Percentiles rank a stretch among this genome's conserved stretches.
Conservation (phyloP, 2,329 filamentous ascomycete genomes). For the Exophiala sp. region DNA sequence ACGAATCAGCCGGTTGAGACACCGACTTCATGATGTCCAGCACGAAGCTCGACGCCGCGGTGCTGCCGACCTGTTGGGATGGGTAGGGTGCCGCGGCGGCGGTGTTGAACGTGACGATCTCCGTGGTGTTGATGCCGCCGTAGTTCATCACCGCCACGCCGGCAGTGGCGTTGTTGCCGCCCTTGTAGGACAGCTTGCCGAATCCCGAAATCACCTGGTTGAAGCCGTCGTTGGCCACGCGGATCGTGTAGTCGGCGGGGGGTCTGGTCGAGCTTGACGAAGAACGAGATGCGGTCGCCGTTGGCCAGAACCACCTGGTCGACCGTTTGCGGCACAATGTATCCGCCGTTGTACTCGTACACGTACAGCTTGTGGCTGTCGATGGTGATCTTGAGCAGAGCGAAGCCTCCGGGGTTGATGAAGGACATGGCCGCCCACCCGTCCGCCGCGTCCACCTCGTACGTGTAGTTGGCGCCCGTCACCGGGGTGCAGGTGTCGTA, state of each 20-base stretch:
- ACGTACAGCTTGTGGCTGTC: constrained; percentile 43
- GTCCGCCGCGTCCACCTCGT: constrained; percentile 33
- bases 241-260: constrained; percentile 40
- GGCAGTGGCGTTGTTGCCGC: constrained; percentile 20
- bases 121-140: constrained; percentile 40
- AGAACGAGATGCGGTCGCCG: constrained; percentile 39
- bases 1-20: constrained; percentile 37
- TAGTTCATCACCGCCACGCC: constrained; percentile 47
- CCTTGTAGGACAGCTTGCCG: constrained; percentile 45
- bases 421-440: constrained; percentile 38
- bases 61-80: constrained; percentile 38
- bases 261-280: constrained; percentile 40
- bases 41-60: constrained; percentile 45
- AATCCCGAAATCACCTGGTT: constrained; percentile 53
- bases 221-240: constrained; percentile 45
- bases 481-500: constrained; percentile 36
- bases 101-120: constrained; percentile 44
- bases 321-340: constrained; percentile 37
- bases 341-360: constrained; percentile 42
- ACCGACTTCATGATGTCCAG: constrained; percentile 30
- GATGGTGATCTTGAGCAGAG: constrained; percentile 36
- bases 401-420: constrained; percentile 34
- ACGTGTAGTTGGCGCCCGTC: constrained; percentile 26
- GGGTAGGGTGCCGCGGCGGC: constrained; percentile 45
- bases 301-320: constrained; percentile 33